Percentiles rank a stretch among this genome's conserved stretches.
Evolutionary conservation across 495 filamentous ascomycete genomes (phyloP).

Genomic region (Aspergillus mulundensis): DNA sequence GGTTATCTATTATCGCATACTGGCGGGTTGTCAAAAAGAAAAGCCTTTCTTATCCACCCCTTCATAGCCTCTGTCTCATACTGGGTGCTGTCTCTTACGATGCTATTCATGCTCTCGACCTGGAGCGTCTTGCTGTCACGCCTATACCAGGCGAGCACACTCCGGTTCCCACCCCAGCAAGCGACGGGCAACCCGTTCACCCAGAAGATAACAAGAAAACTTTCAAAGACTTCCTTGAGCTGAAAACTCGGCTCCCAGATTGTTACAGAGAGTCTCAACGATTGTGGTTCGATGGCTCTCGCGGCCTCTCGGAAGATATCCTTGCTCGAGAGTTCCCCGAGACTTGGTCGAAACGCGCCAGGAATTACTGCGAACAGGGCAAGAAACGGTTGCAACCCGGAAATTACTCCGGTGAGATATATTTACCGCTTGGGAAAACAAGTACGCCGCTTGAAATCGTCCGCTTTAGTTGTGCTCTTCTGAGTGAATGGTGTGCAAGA

Average conservation of each 20-base stretch:
- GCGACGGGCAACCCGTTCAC: slow-evolving; percentile 30
- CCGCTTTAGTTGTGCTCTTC: slow-evolving; percentile 39
- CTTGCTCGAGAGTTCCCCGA: slow-evolving; percentile 40
- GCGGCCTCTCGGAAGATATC: slow-evolving; percentile 40
- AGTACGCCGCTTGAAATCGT: slow-evolving; percentile 45
- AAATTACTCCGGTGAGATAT: slow-evolving; percentile 41
- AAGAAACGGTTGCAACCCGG: slow-evolving; percentile 29
- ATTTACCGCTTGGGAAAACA: slow-evolving; percentile 38
- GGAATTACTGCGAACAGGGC: slow-evolving; percentile 36
- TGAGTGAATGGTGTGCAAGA: slow-evolving; percentile 45
- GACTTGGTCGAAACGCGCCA: slow-evolving; percentile 43
- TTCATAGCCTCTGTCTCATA: slow-evolving; percentile 41
- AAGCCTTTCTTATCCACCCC: slow-evolving; percentile 31
- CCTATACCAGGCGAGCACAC: slow-evolving; percentile 39
- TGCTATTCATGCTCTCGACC: slow-evolving; percentile 41
- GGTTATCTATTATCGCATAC: slow-evolving; percentile 48
- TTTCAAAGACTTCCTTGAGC: slow-evolving; percentile 36
- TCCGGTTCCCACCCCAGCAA: slow-evolving; percentile 35
- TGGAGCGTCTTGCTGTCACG: slow-evolving; percentile 41
- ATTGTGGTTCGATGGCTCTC: slow-evolving; percentile 44
- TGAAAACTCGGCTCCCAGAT: slow-evolving; percentile 39
- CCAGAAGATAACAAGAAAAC: slow-evolving; percentile 34
- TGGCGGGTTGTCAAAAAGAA: slow-evolving; percentile 42
- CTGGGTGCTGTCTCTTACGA: slow-evolving; percentile 47
- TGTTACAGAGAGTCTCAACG: slow-evolving; percentile 38